phyloP scores from a whole-genome alignment of 108 stramenopile species.

The Cylindrotheca closterium region DNA sequence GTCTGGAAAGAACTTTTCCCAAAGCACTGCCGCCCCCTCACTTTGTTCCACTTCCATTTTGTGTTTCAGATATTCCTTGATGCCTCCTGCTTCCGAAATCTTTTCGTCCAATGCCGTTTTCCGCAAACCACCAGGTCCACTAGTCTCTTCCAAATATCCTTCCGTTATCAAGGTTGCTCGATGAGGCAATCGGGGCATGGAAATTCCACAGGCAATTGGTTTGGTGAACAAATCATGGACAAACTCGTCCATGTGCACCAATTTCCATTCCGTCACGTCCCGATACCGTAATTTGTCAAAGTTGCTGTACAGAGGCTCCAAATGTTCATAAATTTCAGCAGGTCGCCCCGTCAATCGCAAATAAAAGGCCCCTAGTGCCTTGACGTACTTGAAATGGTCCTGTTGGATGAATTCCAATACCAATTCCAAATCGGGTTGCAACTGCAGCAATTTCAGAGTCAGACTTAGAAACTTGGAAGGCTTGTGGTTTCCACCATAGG shows the following conservation, averaged over 20 bases:
- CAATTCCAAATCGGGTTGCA: slow-evolving; percentile 94
- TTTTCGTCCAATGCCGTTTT: slow-evolving; percentile 45
- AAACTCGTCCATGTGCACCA: slow-evolving; percentile 90
- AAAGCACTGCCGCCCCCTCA: slow-evolving; percentile 36
- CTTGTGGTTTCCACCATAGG: slow-evolving; percentile 84
- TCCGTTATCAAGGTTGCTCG: slow-evolving; percentile 75
- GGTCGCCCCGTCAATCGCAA: slow-evolving; percentile 92
- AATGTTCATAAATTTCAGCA: slow-evolving; percentile 83
- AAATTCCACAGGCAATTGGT: slow-evolving; percentile 86
- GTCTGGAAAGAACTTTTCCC: slow-evolving; percentile 34
- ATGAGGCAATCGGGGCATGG: slow-evolving; percentile 88
- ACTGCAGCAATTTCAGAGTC: slow-evolving; percentile 93
- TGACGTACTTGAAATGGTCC: slow-evolving; percentile 96
- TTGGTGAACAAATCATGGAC: slow-evolving; percentile 80
- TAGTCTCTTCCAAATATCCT: slow-evolving; percentile 71
- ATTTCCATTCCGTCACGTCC: slow-evolving; percentile 72
- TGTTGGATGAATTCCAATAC: slow-evolving; percentile 87
- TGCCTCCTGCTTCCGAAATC: slow-evolving; percentile 48
- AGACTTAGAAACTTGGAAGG: slow-evolving; percentile 95
- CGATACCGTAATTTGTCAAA: slow-evolving; percentile 80
- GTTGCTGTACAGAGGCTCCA: slow-evolving; percentile 94
- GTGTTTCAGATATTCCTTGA: slow-evolving; percentile 50
- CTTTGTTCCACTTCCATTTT: slow-evolving; percentile 57
- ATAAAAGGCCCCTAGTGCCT: slow-evolving; percentile 94
- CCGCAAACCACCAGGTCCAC: no score